Percentiles rank a stretch among this genome's conserved stretches.
These are phyloP conservation scores for Amyloporia xantha DNA, from an alignment of 768 basidiomycete species.

Conservation along the genomic window DNA sequence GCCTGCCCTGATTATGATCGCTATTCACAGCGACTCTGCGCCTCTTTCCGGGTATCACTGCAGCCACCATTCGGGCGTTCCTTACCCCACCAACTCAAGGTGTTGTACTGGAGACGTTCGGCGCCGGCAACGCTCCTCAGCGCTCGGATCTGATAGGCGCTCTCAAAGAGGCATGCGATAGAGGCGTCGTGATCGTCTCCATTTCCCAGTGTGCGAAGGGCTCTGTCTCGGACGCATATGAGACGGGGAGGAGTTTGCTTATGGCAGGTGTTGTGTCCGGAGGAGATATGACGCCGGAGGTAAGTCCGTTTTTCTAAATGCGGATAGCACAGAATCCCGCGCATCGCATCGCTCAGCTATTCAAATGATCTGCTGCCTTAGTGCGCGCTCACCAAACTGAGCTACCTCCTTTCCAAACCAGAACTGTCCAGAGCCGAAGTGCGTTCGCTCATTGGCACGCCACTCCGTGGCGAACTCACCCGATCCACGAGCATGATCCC, in stretches of 20 bases:
- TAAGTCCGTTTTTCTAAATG: slow-evolving; percentile 23
- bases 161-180: slow-evolving; percentile 73
- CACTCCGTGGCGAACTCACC: slow-evolving; percentile 87
- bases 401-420: slow-evolving; percentile 84
- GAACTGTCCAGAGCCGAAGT: slow-evolving; percentile 65
- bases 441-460: slow-evolving; percentile 64
- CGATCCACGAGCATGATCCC: slow-evolving; percentile 33
- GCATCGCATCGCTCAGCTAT: background rate
- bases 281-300: slow-evolving; percentile 95
- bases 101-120: slow-evolving; percentile 87
- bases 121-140: slow-evolving; percentile 89
- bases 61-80: slow-evolving; percentile 68
- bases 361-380: slow-evolving; percentile 22
- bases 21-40: slow-evolving; percentile 61
- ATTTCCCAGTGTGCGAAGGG: slow-evolving; percentile 90
- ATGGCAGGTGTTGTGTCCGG: slow-evolving; percentile 78
- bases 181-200: slow-evolving; percentile 83
- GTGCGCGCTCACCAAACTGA: slow-evolving; percentile 87
- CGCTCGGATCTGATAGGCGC: slow-evolving; percentile 68
- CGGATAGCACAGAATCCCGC: no score
- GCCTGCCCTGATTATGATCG: slow-evolving; percentile 4
- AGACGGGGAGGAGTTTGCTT: slow-evolving; percentile 65
- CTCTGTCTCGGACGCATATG: slow-evolving; percentile 77
- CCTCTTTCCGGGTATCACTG: slow-evolving; percentile 82
- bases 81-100: slow-evolving; percentile 69